Percentiles rank a stretch among this genome's conserved stretches.
Evolutionary conservation across 2,329 filamentous ascomycete species (phyloP).

Genomic region (Sporothrix pallida): DNA sequence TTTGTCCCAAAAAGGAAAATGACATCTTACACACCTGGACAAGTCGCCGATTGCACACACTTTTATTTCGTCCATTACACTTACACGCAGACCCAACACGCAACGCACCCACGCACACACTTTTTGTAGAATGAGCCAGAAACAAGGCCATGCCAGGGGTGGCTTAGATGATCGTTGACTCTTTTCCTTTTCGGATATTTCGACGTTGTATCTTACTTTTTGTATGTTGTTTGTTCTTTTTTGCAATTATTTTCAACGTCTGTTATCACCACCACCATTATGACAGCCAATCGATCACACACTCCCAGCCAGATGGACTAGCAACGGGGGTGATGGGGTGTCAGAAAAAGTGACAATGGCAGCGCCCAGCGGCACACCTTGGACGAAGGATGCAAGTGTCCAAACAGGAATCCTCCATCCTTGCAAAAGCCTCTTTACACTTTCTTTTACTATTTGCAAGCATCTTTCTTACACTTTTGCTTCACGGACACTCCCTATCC

Average conservation of each 20-base stretch:
- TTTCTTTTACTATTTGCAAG: no score
- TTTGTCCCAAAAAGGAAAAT: constrained; percentile 23
- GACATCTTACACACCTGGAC: constrained; percentile 23
- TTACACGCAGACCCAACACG: background rate
- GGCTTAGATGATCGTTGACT: constrained; percentile 23
- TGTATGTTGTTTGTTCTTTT: background rate
- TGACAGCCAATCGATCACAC: background rate
- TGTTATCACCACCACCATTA: constrained; percentile 28
- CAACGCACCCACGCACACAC: constrained; percentile 1
- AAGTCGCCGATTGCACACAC: constrained; percentile 25
- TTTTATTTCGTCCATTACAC: background rate
- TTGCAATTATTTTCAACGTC: background rate
- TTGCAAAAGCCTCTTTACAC: constrained; percentile 1
- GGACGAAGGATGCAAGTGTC: constrained; percentile 17
- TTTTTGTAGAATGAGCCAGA: constrained; percentile 10
- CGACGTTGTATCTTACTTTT: no score
- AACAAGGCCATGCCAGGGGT: constrained; percentile 25
- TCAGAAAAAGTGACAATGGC: constrained; percentile 18
- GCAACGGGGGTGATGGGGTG: constrained; percentile 1
- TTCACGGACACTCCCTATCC: background rate
- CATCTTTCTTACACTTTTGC: background rate
- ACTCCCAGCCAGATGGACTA: background rate
- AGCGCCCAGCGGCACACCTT: constrained; percentile 24
- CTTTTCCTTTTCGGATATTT: background rate
- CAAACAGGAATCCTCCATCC: constrained; percentile 10